Evolutionary conservation across 805 yeast species (phyloP), one percentile per base, ranked within the genome.

Genomic region (Teunomyces aglyptinius): DNA sequence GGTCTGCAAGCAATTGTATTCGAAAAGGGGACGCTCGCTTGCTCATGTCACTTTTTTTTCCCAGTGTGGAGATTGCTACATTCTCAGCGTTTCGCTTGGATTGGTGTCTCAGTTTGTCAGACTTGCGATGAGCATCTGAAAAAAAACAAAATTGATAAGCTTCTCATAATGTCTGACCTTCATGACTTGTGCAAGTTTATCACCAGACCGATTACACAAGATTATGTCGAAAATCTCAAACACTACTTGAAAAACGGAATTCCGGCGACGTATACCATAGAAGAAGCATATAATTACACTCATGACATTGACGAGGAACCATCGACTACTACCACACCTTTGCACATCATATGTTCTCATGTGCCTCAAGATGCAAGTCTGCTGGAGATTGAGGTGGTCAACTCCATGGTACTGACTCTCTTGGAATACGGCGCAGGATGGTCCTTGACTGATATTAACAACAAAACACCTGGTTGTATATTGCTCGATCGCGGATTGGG

Each of bases 381-480:
- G 0, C 86, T 81, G 46, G 71, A 73, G 46, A 52, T 60, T 0
- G 42, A 39, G 2, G 71, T 80, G 1, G 75, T 83, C 0, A 48
- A 67, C 27, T 62, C 67, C 10, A 75, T 91, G 81, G 81, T 89
- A 48, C 79, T 80, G 24, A 75, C 72, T 16, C 64, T 91, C 48
- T 84, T 91, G 53, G 82, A 87, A 58, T 85, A 82, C 61, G 97
- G 97, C 24, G 96, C 96, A 0, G 96, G 95, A 7, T 91, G 97
- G 97, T 84, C 86, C 64, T 73, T 87, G 55, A 70, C 82, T 2
- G 95, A 90, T 61, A 77, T 73, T 48, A 78, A 83, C 44, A 75
- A 81, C 53, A 83, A 83, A 50, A 88, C 97, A 0, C 89, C 97
- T 0, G 98, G 96, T 2, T 91, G 96, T 64, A 76, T 90, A 6